Evolutionary conservation across 2,329 filamentous ascomycete genomes (phyloP).

Genomic region (Colletotrichum incanum): DNA sequence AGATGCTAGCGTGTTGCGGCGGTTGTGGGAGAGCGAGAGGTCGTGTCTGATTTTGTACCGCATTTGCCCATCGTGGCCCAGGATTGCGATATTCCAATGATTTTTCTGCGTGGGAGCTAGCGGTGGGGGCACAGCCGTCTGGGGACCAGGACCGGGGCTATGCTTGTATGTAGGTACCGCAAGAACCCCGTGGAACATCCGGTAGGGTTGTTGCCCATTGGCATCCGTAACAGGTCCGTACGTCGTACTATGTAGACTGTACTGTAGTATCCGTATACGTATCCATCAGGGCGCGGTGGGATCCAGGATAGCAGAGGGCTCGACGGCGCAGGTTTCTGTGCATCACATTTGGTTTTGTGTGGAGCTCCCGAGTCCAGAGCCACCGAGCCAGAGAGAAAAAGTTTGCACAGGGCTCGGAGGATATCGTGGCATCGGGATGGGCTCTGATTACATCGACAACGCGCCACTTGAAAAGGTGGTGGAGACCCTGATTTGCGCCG

Average conservation of each 20-base stretch:
- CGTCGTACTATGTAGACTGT: background rate
- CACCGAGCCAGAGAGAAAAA: constrained; percentile 7
- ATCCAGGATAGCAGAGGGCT: background rate
- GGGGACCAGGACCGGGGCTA: background rate
- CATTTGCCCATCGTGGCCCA: constrained; percentile 38
- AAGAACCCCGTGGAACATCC: constrained; percentile 4
- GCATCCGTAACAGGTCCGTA: constrained; percentile 2
- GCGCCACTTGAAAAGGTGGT: constrained; percentile 13
- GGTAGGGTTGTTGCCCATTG: background rate
- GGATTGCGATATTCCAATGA: constrained; percentile 40
- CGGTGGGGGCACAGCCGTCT: constrained; percentile 18
- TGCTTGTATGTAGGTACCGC: constrained; percentile 6
- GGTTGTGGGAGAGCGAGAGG: constrained; percentile 3
- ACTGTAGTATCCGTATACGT: background rate
- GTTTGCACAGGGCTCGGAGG: constrained; percentile 37
- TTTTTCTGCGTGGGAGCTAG: constrained; percentile 15
- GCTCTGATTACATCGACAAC: constrained; percentile 28
- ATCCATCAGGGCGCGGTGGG: background rate
- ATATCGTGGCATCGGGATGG: constrained; percentile 36
- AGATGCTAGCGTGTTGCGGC: constrained; percentile 1
- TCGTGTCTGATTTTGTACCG: constrained; percentile 1
- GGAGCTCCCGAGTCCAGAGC: constrained; percentile 8
- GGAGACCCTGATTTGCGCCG: constrained; percentile 41
- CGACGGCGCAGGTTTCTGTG: constrained; percentile 17
- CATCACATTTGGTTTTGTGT: constrained; percentile 21